Conservation (phyloP, 225 moss, liverwort and hornwort species). For the Marchantia paleacea region DNA sequence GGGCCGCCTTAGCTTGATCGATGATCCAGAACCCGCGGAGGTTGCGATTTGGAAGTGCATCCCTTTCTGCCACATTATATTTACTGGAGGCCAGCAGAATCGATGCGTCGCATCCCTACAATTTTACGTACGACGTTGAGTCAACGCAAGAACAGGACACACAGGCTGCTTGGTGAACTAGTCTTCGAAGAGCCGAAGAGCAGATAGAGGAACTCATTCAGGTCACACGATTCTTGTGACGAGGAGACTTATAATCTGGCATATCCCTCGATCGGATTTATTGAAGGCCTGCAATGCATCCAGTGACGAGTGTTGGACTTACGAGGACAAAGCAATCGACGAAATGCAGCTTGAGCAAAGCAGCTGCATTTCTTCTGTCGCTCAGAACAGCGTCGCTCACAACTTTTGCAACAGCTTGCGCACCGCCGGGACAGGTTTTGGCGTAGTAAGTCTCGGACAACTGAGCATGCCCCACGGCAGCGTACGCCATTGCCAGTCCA, state of each 20-base stretch:
- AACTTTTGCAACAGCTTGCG: not conserved
- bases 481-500: not conserved
- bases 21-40: constrained; percentile 6
- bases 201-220: no score
- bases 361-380: constrained; percentile 10
- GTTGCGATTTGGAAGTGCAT: not conserved
- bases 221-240: no score
- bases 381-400: not conserved
- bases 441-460: constrained; percentile 4
- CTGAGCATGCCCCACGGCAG: not conserved
- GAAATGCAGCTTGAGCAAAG: not conserved
- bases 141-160: no score
- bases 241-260: no score
- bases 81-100: not conserved
- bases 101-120: constrained; percentile 5
- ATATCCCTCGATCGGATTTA: no score
- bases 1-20: constrained; percentile 12
- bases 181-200: no score
- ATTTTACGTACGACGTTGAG: not conserved
- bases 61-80: not conserved
- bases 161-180: no score
- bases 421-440: not conserved
- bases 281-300: no score
- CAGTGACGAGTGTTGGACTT: not conserved
- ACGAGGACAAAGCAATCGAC: constrained; percentile 7